Percentiles rank a stretch among this genome's conserved stretches.
phyloP scores from a whole-genome alignment of 179 eudicot genomes.

The Gypsophila paniculata region DNA sequence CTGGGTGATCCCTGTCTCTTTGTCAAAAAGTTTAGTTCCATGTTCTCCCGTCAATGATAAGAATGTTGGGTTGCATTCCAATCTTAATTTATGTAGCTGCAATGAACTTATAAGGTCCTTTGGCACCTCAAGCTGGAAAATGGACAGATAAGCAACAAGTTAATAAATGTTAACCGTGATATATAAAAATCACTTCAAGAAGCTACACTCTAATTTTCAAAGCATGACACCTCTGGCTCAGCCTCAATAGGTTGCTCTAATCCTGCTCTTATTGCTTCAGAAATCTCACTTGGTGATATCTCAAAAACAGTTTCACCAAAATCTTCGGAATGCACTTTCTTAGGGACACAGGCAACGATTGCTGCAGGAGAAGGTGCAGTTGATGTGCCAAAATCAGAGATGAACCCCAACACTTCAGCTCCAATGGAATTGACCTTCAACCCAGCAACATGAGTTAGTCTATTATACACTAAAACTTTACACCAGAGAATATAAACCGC shows the following conservation, averaged over 20 bases:
- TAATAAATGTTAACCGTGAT: neutral
- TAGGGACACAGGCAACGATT: slow-evolving; percentile 97
- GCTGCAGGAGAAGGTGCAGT: slow-evolving; percentile 97
- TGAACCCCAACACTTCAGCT: slow-evolving; percentile 81
- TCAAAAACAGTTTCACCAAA: slow-evolving; percentile 70
- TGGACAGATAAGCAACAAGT: slow-evolving; percentile 9
- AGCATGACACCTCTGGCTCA: slow-evolving; percentile 75
- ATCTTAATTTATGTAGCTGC: slow-evolving; percentile 56
- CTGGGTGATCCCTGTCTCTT: slow-evolving; percentile 85
- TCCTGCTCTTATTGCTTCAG: slow-evolving; percentile 77
- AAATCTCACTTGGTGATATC: slow-evolving; percentile 74
- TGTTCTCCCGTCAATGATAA: slow-evolving; percentile 37
- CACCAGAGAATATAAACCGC: neutral
- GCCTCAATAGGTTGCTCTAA: slow-evolving; percentile 85
- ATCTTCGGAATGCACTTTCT: slow-evolving; percentile 70
- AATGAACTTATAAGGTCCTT: slow-evolving; percentile 64
- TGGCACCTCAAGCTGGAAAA: slow-evolving; percentile 92
- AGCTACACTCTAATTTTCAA: neutral
- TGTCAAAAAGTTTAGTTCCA: slow-evolving; percentile 49
- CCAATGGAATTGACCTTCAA: slow-evolving; percentile 83
- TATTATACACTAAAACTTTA: neutral
- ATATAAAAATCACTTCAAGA: neutral
- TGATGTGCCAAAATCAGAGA: slow-evolving; percentile 82
- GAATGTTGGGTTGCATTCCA: slow-evolving; percentile 57
- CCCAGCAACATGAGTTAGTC: slow-evolving; percentile 14